Percentiles rank a stretch among this genome's conserved stretches.
Evolutionary conservation across 768 basidiomycete species (phyloP).

Genomic region (Kwoniella mangroviensis): DNA sequence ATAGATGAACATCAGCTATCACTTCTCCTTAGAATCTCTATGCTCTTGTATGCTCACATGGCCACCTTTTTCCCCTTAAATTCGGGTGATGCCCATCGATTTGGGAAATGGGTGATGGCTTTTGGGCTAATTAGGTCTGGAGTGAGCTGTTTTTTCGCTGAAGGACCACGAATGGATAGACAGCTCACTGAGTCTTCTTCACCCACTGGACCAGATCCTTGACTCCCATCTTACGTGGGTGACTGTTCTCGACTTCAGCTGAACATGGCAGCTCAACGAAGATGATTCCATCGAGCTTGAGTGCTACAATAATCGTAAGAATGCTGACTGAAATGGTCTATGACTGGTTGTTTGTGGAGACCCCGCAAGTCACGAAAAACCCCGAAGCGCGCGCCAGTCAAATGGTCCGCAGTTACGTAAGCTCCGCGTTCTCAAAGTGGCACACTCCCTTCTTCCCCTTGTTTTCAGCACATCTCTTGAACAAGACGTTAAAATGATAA

Average conservation of each 20-base stretch:
- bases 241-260: too few species aligned
- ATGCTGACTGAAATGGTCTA: neutral
- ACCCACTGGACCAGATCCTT: conserved; percentile 43
- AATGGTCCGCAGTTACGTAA: too few species aligned
- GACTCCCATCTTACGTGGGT: conserved; percentile 42
- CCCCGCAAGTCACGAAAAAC: neutral
- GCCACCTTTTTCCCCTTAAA: conserved; percentile 50
- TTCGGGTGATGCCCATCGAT: conserved; percentile 48
- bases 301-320: neutral
- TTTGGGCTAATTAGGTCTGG: neutral
- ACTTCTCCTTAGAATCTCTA: neutral
- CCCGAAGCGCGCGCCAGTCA: neutral
- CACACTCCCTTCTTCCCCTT: neutral
- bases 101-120: conserved; percentile 23
- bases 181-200: conserved; percentile 42
- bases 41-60: conserved; percentile 33
- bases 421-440: too few species aligned
- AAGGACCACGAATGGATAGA: neutral
- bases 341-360: conserved; percentile 2
- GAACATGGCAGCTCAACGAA: neutral
- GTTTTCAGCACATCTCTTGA: neutral
- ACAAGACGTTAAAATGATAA: neutral
- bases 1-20: neutral
- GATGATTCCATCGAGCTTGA: neutral
- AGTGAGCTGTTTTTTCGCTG: neutral